Conservation (phyloP, 1,284 basidiomycete genomes). For the Clitocybe nebularis region DNA sequence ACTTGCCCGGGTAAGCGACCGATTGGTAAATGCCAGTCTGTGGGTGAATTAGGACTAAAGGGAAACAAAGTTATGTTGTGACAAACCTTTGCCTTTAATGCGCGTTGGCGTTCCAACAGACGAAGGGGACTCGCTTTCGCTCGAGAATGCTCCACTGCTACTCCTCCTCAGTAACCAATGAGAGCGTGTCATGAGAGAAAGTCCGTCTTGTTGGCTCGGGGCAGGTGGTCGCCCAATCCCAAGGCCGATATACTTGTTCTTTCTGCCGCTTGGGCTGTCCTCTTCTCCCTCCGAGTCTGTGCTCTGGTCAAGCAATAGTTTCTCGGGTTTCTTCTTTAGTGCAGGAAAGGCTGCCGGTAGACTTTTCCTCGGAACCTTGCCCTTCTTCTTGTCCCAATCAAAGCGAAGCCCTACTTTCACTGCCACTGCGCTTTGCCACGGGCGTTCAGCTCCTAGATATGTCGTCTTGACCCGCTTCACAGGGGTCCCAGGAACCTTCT, state of each 20-base stretch:
- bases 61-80: slow-evolving; percentile 2
- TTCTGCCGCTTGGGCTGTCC: slow-evolving; percentile 51
- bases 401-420: slow-evolving; percentile 62
- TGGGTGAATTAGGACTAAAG: slow-evolving; percentile 2
- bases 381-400: slow-evolving; percentile 44
- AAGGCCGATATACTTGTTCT: slow-evolving; percentile 57
- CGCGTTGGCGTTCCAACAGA: slow-evolving; percentile 63
- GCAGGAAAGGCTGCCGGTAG: slow-evolving; percentile 63
- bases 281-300: slow-evolving; percentile 52
- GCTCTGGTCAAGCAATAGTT: slow-evolving; percentile 29
- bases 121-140: slow-evolving; percentile 60
- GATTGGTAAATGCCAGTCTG: slow-evolving; percentile 50
- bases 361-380: slow-evolving; percentile 63
- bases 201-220: slow-evolving; percentile 27
- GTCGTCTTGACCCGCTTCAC: slow-evolving; percentile 68
- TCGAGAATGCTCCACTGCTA: slow-evolving; percentile 75
- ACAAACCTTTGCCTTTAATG: slow-evolving; percentile 39
- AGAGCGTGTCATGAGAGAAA: slow-evolving; percentile 35
- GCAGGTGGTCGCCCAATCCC: slow-evolving; percentile 59
- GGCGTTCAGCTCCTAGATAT: slow-evolving; percentile 53
- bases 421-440: slow-evolving; percentile 76
- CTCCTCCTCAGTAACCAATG: slow-evolving; percentile 68
- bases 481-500: slow-evolving; percentile 73
- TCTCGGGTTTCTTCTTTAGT: slow-evolving; percentile 25
- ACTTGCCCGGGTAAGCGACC: slow-evolving; percentile 41